phyloP scores from a whole-genome alignment of 768 basidiomycete species.

The Rhodotorula paludigena region DNA sequence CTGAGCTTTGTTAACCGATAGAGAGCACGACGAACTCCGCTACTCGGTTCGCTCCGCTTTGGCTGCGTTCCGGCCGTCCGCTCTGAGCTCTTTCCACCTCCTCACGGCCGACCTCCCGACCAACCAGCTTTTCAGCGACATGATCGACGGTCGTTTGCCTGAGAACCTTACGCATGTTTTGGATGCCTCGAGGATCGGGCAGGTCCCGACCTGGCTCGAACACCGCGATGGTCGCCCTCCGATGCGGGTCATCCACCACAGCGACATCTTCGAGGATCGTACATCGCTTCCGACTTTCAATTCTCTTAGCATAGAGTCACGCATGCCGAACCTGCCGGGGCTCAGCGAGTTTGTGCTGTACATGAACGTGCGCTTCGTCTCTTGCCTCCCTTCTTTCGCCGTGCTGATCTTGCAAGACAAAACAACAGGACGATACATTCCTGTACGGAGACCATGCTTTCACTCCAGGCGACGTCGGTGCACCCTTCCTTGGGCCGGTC shows the following conservation, averaged over 20 bases:
- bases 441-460: slow-evolving; percentile 33
- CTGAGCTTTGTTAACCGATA: neutral
- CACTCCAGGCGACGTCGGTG: slow-evolving; percentile 10
- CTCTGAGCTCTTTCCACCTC: slow-evolving; percentile 16
- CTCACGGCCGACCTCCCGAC: slow-evolving; percentile 20
- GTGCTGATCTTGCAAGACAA: neutral
- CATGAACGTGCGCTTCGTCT: slow-evolving; percentile 20
- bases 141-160: neutral
- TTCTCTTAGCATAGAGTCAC: slow-evolving; percentile 40
- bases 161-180: neutral
- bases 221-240: neutral
- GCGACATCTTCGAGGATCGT: slow-evolving; percentile 3
- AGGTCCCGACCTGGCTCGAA: slow-evolving; percentile 51
- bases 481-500: slow-evolving; percentile 47
- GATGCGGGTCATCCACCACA: neutral
- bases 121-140: neutral
- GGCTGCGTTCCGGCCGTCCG: slow-evolving; percentile 6
- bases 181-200: slow-evolving; percentile 34
- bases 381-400: neutral
- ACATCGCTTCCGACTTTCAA: slow-evolving; percentile 38
- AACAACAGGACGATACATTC: slow-evolving; percentile 51
- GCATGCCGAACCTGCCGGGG: slow-evolving; percentile 5
- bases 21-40: slow-evolving; percentile 43
- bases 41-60: slow-evolving; percentile 42
- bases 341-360: slow-evolving; percentile 22